phyloP scores from a whole-genome alignment of 192 early-diverging fungal genomes.

The Coemansia sp. region DNA sequence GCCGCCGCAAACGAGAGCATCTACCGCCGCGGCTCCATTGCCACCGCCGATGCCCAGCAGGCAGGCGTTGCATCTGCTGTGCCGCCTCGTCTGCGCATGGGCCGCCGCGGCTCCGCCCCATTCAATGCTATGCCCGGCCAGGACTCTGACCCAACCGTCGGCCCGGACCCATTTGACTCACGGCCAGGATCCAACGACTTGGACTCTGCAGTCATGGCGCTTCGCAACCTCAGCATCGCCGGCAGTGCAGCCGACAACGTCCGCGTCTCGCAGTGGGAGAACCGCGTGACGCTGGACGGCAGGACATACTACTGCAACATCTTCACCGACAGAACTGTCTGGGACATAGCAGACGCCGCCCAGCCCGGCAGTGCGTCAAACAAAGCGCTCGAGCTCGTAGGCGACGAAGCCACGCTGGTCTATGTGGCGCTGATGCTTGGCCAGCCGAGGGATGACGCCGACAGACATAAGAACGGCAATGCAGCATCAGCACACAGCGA shows the following conservation, averaged over 20 bases:
- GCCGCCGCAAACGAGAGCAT: constrained; percentile 55
- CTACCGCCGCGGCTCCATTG: constrained; percentile 57
- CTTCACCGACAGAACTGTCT: constrained; percentile 65
- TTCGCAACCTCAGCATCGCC: constrained; percentile 11
- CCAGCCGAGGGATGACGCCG: constrained; percentile 8
- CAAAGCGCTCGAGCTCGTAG: constrained; percentile 47
- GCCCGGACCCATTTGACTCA: constrained; percentile 3
- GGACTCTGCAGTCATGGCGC: constrained; percentile 16
- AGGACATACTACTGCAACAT: constrained; percentile 68
- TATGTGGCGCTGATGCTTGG: constrained; percentile 41
- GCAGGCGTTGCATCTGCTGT: constrained; percentile 60
- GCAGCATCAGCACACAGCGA: not conserved
- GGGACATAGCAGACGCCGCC: constrained; percentile 51
- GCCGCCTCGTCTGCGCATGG: constrained; percentile 52
- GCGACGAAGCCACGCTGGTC: constrained; percentile 47
- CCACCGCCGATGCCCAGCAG: constrained; percentile 38
- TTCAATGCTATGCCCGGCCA: constrained; percentile 11
- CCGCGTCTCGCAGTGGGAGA: constrained; percentile 61
- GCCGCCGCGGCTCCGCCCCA: constrained; percentile 41
- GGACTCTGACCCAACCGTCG: constrained; percentile 8
- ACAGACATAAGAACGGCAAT: not conserved
- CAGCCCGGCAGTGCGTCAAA: not conserved
- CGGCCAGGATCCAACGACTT: constrained; percentile 23
- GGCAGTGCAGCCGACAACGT: constrained; percentile 6
- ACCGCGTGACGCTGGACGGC: constrained; percentile 59